A percentile compares a stretch with the other conserved stretches of the same genome.
Conservation (phyloP, 2,329 filamentous ascomycete species). For the Herpotrichia juniperi region DNA sequence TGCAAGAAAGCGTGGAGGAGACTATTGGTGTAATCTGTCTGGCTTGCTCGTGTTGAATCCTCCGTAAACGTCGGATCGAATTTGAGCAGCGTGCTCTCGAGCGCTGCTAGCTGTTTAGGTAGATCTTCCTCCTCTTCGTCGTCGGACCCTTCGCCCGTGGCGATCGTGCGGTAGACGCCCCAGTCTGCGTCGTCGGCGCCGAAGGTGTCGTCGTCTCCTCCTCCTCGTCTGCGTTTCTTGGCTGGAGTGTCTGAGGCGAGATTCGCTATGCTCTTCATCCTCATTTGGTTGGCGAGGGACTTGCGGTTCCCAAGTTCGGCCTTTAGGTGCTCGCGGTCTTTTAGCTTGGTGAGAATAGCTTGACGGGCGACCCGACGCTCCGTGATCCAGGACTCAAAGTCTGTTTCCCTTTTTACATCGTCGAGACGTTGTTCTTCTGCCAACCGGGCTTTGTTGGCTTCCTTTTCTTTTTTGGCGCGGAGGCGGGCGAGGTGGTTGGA, state of each 20-base stretch:
- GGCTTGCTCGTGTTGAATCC: conserved; percentile 87
- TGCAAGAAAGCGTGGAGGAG: conserved; percentile 88
- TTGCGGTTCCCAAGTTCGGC: conserved; percentile 96
- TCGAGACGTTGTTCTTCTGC: conserved; percentile 86
- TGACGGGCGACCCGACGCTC: conserved; percentile 76
- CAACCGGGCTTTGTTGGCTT: conserved; percentile 82
- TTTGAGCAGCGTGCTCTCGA: conserved; percentile 84
- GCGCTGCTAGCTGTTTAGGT: conserved; percentile 70
- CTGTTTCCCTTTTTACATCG: conserved; percentile 79
- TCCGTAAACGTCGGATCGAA: conserved; percentile 91
- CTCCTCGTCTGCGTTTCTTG: conserved; percentile 83
- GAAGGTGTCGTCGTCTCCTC: conserved; percentile 93
- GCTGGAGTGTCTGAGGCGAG: conserved; percentile 85
- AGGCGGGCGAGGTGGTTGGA: conserved; percentile 92
- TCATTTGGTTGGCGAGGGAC: conserved; percentile 91
- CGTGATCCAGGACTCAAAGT: conserved; percentile 85
- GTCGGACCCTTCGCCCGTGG: conserved; percentile 78
- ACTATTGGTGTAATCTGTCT: conserved; percentile 93
- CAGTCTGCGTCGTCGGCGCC: conserved; percentile 97
- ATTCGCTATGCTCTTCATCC: conserved; percentile 98
- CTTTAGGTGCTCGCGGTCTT: conserved; percentile 90
- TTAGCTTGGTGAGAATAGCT: conserved; percentile 79
- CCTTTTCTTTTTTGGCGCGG: conserved; percentile 95
- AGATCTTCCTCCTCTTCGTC: conserved; percentile 95
- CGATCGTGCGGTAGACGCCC: conserved; percentile 94